Percentiles rank a stretch among this genome's conserved stretches.
Evolutionary conservation across 805 yeast genomes (phyloP).

Genomic region (Candida anglica): DNA sequence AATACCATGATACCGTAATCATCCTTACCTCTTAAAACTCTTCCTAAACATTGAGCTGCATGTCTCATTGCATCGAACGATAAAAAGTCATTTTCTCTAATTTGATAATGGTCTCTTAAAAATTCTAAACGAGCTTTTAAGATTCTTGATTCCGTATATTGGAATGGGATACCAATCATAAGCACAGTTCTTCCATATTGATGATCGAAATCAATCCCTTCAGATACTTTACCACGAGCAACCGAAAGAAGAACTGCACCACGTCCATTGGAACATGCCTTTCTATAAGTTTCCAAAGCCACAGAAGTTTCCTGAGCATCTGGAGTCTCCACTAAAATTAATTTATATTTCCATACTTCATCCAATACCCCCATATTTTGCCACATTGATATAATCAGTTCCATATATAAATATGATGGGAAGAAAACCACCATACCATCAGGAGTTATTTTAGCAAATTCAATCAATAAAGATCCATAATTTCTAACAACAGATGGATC

Average conservation of each 20-base stretch:
- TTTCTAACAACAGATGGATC: conserved; percentile 98
- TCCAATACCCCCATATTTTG: conserved; percentile 97
- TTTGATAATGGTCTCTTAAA: conserved; percentile 86
- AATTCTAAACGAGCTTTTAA: conserved; percentile 93
- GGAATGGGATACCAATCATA: conserved; percentile 99
- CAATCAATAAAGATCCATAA: conserved; percentile 88
- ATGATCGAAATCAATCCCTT: conserved; percentile 98
- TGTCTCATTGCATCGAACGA: conserved; percentile 99
- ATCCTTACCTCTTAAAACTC: conserved; percentile 96
- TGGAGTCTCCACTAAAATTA: conserved; percentile 95
- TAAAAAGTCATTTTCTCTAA: conserved; percentile 87
- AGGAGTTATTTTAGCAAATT: conserved; percentile 92
- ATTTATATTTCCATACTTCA: conserved; percentile 96
- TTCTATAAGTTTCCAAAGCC: conserved; percentile 91
- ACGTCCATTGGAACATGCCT: conserved; percentile 95
- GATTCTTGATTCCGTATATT: conserved; percentile 95
- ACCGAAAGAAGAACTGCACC: conserved; percentile 96
- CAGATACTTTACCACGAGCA: conserved; percentile 98
- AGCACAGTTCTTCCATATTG: conserved; percentile 96
- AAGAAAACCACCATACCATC: conserved; percentile 98
- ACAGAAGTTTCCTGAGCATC: conserved; percentile 98
- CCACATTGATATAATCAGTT: conserved; percentile 97
- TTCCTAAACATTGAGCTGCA: conserved; percentile 97
- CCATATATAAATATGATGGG: conserved; percentile 97
- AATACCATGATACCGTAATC: conserved; percentile 98